Evolutionary conservation across 2,329 filamentous ascomycete species (phyloP).

Genomic region (Thielaviopsis musarum): DNA sequence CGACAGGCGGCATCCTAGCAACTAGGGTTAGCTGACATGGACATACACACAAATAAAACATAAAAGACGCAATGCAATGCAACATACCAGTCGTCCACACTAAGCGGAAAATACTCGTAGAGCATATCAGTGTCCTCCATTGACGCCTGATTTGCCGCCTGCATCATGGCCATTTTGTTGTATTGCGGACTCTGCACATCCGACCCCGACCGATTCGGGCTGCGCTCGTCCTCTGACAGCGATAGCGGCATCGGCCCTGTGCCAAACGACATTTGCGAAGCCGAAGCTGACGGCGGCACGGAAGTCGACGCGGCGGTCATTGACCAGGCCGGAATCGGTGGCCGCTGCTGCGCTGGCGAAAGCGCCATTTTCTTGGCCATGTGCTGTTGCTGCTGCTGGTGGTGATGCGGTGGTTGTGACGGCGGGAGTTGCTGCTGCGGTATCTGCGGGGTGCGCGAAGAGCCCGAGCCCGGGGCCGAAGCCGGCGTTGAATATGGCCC

Average conservation of each 20-base stretch:
- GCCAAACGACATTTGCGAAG: not conserved
- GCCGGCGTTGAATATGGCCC: not conserved
- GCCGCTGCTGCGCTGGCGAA: constrained; percentile 32
- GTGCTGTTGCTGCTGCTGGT: not conserved
- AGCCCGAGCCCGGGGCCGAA: not conserved
- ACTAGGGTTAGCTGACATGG: constrained; percentile 11
- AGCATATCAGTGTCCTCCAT: constrained; percentile 66
- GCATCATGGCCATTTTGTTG: constrained; percentile 22
- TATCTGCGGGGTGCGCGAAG: constrained; percentile 2
- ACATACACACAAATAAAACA: not conserved
- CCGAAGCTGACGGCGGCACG: too few species aligned
- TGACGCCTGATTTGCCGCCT: constrained; percentile 38
- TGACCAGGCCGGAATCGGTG: constrained; percentile 36
- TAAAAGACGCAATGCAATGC: not conserved
- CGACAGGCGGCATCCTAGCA: constrained; percentile 65
- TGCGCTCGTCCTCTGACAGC: constrained; percentile 43
- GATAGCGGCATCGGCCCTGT: constrained; percentile 32
- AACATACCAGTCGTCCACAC: constrained; percentile 65
- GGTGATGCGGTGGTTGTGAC: not conserved
- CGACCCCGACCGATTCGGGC: constrained; percentile 33
- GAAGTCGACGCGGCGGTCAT: constrained; percentile 14
- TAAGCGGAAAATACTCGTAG: constrained; percentile 90
- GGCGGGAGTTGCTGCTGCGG: constrained; percentile 2
- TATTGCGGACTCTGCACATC: constrained; percentile 35
- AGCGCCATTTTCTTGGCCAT: constrained; percentile 16